Evolutionary conservation across 306 rosid species (phyloP), one percentile per base, ranked within the genome.

Genomic region (Fragaria ananassa): DNA sequence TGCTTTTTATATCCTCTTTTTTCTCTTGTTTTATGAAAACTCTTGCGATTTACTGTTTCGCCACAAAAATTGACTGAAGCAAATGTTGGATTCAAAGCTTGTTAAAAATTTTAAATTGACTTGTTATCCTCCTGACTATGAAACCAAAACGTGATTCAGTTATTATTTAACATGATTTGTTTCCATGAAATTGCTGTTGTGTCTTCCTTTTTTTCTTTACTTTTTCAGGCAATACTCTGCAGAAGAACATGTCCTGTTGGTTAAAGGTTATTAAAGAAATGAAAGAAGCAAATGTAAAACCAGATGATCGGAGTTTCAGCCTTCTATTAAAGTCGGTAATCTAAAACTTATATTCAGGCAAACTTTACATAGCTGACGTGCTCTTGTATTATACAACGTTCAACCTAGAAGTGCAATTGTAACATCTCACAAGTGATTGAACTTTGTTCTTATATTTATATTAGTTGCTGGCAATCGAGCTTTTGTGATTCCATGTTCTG

Each of bases 281-380:
- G 97, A 73, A 80, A 82, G 83, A 71, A 71, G 92, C 90, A 58
- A 65, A 68, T 47, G 77, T 90, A 67, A 76, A 83, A 47, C 96
- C 96, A 81, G 95, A 95, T 91, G 84, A 91, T 65, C 73, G n/a
- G 10, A 92, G 96, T 61, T 92, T 82, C 84, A 74, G 84, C 88
- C 73, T 84, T 84, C 79, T 92, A 81, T 84, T 92, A 0, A 66
- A 21, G 54, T 78, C 85, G 93, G 98, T 90, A 87, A 54, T 62
- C 72, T 49, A 60, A 54, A 78, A 73, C 73, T 72, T 29, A 58
- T 69, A 35, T 29, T 29, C 45, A 2, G 11, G 34, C 73, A 54
- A 37, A 79, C 78, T 74, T 71, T 76, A 41, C 44, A 41, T 6
- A 41, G 7, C 44, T 41, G 44, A 41, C 44, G 44, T 41, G 44